Conservation (phyloP, 208 protist genomes). For the Endotrypanum monterogeii region DNA sequence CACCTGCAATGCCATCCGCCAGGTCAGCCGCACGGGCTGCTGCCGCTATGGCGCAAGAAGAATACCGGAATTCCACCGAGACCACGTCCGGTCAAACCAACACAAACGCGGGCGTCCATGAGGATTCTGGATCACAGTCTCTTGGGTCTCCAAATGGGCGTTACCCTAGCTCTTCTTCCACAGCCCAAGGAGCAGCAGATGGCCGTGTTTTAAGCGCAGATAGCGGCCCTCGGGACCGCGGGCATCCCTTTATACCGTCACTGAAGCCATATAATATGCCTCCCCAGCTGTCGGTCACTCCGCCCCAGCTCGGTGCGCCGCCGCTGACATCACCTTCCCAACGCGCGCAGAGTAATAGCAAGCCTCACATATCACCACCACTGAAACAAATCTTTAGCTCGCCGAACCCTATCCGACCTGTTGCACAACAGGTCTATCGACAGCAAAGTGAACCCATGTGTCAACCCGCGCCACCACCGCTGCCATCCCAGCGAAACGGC, state of each 20-base stretch:
- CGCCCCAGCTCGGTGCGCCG: background rate
- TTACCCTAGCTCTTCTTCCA: background rate
- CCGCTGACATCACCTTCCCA: slow-evolving; percentile 11
- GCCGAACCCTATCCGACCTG: background rate
- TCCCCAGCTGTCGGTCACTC: background rate
- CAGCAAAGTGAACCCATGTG: slow-evolving; percentile 21
- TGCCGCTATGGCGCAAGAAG: slow-evolving; percentile 18
- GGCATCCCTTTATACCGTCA: slow-evolving; percentile 9
- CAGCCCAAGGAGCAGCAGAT: background rate
- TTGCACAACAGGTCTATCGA: slow-evolving; percentile 28
- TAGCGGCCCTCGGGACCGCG: background rate
- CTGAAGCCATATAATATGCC: slow-evolving; percentile 3
- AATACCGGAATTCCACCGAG: background rate
- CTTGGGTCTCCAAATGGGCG: background rate
- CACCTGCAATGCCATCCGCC: slow-evolving; percentile 3
- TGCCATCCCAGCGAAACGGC: slow-evolving; percentile 8
- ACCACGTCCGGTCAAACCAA: slow-evolving; percentile 8
- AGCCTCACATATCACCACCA: background rate
- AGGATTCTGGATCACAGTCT: background rate
- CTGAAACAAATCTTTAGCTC: slow-evolving; percentile 9
- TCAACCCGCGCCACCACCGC: slow-evolving; percentile 5
- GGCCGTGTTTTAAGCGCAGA: background rate
- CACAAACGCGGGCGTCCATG: background rate
- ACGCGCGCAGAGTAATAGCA: slow-evolving; percentile 13
- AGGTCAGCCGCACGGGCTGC: slow-evolving; percentile 22